phyloP scores from a whole-genome alignment of 768 basidiomycete genomes.

The Daedaleopsis nitida region DNA sequence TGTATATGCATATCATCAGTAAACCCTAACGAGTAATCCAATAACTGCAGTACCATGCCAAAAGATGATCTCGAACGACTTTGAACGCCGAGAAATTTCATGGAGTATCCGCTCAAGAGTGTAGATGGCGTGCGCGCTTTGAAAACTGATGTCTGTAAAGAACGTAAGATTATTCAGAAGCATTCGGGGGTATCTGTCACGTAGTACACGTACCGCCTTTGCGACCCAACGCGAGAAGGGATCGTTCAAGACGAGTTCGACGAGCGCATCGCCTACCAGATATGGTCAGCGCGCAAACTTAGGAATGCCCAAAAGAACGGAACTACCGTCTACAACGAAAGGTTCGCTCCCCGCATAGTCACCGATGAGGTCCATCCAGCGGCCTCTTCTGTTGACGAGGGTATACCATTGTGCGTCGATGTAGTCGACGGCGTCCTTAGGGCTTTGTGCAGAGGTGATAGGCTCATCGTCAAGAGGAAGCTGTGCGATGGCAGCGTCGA shows the following conservation, averaged over 20 bases:
- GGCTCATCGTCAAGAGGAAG: constrained; percentile 6
- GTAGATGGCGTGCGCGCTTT: constrained; percentile 62
- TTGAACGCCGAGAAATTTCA: constrained; percentile 50
- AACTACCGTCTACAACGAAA: constrained; percentile 65
- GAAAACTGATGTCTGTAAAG: constrained; percentile 52
- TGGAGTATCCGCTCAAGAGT: constrained; percentile 53
- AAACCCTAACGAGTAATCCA: neutral
- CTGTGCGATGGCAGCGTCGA: constrained; percentile 29
- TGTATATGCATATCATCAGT: constrained; percentile 24
- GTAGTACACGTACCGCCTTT: constrained; percentile 37
- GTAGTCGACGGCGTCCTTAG: constrained; percentile 16
- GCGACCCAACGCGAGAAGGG: constrained; percentile 60
- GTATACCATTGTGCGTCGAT: constrained; percentile 45
- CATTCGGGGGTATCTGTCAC: too few species aligned
- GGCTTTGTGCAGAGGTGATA: neutral
- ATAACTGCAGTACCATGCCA: constrained; percentile 46
- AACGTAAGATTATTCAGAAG: too few species aligned
- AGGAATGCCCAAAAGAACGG: constrained; percentile 41
- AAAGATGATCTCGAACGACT: constrained; percentile 65
- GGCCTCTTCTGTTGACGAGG: constrained; percentile 35
- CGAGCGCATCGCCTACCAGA: constrained; percentile 58
- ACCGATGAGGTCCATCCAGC: constrained; percentile 72
- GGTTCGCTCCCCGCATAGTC: constrained; percentile 70
- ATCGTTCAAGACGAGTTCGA: constrained; percentile 61
- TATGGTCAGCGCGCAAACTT: constrained; percentile 49